These are phyloP conservation scores for Penicillium manginii DNA, from an alignment of 495 filamentous ascomycete species.

Conservation along the genomic window DNA sequence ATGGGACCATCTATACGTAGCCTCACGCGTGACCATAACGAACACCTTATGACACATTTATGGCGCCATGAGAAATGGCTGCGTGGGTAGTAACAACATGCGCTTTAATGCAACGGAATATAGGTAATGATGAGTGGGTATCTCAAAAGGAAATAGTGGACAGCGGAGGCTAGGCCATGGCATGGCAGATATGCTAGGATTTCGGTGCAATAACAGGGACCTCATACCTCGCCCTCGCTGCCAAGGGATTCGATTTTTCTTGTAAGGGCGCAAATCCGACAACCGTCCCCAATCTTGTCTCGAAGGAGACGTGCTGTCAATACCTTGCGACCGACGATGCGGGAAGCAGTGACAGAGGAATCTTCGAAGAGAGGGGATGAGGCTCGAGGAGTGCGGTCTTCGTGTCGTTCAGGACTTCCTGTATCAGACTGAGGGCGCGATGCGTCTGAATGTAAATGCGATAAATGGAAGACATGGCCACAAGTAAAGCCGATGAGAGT, in stretches of 20 bases:
- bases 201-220: neutral
- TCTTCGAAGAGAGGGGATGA: conserved; percentile 28
- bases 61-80: neutral
- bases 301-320: conserved; percentile 80
- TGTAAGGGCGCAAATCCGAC: conserved; percentile 62
- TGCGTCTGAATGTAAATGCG: conserved; percentile 64
- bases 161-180: neutral
- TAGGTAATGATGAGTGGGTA: conserved; percentile 1
- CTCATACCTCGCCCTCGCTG: conserved; percentile 21
- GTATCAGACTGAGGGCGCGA: conserved; percentile 31
- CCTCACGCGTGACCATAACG: neutral
- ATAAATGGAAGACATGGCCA: conserved; percentile 87
- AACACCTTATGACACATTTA: neutral
- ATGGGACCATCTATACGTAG: neutral
- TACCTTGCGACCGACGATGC: conserved; percentile 84
- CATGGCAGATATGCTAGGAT: neutral
- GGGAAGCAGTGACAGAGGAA: conserved; percentile 39
- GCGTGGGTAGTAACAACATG: neutral
- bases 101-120: neutral
- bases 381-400: conserved; percentile 36
- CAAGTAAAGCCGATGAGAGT: conserved; percentile 91
- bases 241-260: conserved; percentile 45
- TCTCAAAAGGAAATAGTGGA: conserved; percentile 2
- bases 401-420: conserved; percentile 16
- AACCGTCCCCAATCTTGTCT: conserved; percentile 70